Percentiles rank a stretch among this genome's conserved stretches.
Evolutionary conservation across 345 rosid genomes (phyloP).

Genomic region (Melastoma malabathricum): DNA sequence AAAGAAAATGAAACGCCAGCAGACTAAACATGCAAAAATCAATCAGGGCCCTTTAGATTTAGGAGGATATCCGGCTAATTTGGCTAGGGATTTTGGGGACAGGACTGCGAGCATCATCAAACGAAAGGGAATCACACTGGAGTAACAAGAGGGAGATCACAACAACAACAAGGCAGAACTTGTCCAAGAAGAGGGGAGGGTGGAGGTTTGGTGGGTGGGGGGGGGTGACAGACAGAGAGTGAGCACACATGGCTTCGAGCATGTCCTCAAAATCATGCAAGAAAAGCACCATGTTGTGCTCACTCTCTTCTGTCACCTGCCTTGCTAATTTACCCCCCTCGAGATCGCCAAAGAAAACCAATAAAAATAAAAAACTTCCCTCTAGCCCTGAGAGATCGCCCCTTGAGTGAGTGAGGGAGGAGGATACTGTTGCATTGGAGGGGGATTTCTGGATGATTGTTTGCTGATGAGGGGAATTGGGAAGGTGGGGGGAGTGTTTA

Average conservation of each 20-base stretch:
- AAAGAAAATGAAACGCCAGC: too few relatives aligned
- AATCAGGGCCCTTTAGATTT: too few relatives aligned
- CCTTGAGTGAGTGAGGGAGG: too few relatives aligned
- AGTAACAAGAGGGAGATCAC: too few relatives aligned
- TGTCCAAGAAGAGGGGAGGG: neutral
- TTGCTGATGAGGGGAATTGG: neutral
- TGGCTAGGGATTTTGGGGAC: too few relatives aligned
- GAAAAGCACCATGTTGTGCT: conserved; percentile 5
- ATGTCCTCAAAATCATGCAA: neutral
- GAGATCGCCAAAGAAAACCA: neutral
- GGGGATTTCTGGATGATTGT: neutral
- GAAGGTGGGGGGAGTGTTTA: conserved; percentile 2
- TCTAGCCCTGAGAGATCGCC: neutral
- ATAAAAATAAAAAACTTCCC: neutral
- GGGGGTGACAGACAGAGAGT: conserved; percentile 7
- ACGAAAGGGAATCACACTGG: too few relatives aligned
- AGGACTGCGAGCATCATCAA: too few relatives aligned
- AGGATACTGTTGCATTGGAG: neutral
- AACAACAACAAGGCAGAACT: too few relatives aligned
- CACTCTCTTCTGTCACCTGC: conserved; percentile 10
- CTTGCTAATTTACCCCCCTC: neutral
- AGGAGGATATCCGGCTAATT: too few relatives aligned
- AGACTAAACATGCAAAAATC: too few relatives aligned
- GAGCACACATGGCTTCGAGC: conserved; percentile 5
- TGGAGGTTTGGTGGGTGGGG: neutral